Percentiles rank a stretch among this genome's conserved stretches.
Conservation (phyloP, 2,329 filamentous ascomycete genomes). For the Camillea tinctor region DNA sequence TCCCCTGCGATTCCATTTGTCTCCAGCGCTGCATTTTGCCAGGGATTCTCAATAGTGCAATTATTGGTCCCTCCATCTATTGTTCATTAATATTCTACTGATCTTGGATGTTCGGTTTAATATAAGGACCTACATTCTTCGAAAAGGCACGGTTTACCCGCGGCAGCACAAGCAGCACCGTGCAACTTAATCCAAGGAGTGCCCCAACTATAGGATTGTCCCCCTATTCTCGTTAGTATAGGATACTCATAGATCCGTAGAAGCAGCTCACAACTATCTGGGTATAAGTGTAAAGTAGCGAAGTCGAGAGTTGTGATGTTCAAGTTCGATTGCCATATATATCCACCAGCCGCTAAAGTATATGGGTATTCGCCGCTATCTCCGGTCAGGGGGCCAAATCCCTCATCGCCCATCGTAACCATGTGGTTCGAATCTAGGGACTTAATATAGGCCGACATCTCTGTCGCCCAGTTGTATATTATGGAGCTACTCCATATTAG, state of each 20-base stretch:
- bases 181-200: slow-evolving; percentile 38
- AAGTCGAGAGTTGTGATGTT: slow-evolving; percentile 28
- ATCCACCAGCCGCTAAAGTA: slow-evolving; percentile 45
- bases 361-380: slow-evolving; percentile 55
- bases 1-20: slow-evolving; percentile 29
- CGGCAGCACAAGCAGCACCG: slow-evolving; percentile 37
- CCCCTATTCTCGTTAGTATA: slow-evolving; percentile 11
- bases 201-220: slow-evolving; percentile 35
- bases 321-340: slow-evolving; percentile 46
- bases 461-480: slow-evolving; percentile 57
- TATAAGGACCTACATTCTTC: slow-evolving; percentile 38
- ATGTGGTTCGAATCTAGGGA: slow-evolving; percentile 60
- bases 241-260: not conserved
- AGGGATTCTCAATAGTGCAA: slow-evolving; percentile 29
- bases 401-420: slow-evolving; percentile 62
- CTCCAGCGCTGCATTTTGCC: slow-evolving; percentile 30
- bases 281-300: slow-evolving; percentile 40
- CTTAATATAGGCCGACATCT: slow-evolving; percentile 62
- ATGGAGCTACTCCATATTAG: slow-evolving; percentile 38
- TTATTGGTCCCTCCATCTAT: slow-evolving; percentile 29
- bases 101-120: not conserved
- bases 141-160: slow-evolving; percentile 40
- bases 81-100: not conserved
- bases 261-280: slow-evolving; percentile 27
- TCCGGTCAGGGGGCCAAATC: slow-evolving; percentile 36